A percentile compares a stretch with the other conserved stretches of the same genome.
These are phyloP conservation scores for Zalerion maritima DNA, from an alignment of 495 filamentous ascomycete genomes.

Conservation along the genomic window DNA sequence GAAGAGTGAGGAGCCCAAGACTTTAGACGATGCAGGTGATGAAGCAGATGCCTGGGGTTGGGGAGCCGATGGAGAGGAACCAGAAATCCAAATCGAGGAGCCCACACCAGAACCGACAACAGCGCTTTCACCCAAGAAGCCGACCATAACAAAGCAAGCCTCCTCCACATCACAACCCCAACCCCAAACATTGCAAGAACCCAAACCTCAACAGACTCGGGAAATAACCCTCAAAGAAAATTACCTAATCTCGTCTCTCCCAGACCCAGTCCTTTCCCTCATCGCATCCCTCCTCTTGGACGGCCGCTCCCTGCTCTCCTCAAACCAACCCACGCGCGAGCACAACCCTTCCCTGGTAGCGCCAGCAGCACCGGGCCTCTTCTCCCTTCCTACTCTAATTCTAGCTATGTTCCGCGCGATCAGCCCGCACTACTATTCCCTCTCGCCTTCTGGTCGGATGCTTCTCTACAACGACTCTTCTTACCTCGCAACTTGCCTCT, in stretches of 20 bases:
- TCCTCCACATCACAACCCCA: constrained; percentile 8
- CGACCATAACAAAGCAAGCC: no score
- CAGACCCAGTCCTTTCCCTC: constrained; percentile 56
- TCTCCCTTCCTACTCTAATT: constrained; percentile 67
- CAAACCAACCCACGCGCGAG: constrained; percentile 10
- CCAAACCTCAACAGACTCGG: constrained; percentile 13
- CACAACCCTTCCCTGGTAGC: constrained; percentile 32
- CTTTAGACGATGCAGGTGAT: constrained; percentile 10
- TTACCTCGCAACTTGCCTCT: constrained; percentile 61
- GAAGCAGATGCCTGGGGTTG: constrained; percentile 13
- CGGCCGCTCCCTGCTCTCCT: constrained; percentile 41
- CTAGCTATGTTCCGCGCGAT: constrained; percentile 86
- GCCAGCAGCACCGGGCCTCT: constrained; percentile 58
- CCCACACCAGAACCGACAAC: constrained; percentile 8
- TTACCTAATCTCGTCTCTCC: constrained; percentile 78
- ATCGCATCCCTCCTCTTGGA: constrained; percentile 57
- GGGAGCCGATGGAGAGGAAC: constrained; percentile 5
- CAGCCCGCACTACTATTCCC: constrained; percentile 62
- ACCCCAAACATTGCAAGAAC: constrained; percentile 7
- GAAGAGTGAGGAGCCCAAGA: constrained; percentile 8
- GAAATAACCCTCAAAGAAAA: constrained; percentile 67
- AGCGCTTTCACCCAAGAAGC: constrained; percentile 11
- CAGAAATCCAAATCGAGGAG: background rate
- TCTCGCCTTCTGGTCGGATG: no score
- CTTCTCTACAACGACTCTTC: constrained; percentile 84